Evolutionary conservation across 2,329 filamentous ascomycete genomes (phyloP).

Genomic region (Thielaviopsis punctulata): DNA sequence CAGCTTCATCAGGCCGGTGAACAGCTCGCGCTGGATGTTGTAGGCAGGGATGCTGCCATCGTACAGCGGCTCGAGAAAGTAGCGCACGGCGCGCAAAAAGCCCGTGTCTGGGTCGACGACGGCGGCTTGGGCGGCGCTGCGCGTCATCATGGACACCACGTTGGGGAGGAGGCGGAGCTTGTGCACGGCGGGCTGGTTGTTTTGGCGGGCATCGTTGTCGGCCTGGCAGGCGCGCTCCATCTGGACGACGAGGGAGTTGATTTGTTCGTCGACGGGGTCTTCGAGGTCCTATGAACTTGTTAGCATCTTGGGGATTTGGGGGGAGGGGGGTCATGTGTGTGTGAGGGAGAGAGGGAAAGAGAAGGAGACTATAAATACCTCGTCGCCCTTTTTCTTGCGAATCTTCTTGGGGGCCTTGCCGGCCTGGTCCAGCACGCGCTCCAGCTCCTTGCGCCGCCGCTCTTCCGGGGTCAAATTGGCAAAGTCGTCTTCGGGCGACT

Average conservation of each 20-base stretch:
- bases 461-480: conserved; percentile 72
- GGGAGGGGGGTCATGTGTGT: background rate
- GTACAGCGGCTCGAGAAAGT: conserved; percentile 89
- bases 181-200: conserved; percentile 67
- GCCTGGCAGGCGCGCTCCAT: conserved; percentile 84
- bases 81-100: conserved; percentile 84
- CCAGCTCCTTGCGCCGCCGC: conserved; percentile 64
- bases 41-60: conserved; percentile 91
- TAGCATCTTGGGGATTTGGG: too few relatives aligned
- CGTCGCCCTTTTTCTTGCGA: conserved; percentile 50
- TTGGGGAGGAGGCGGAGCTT: conserved; percentile 90
- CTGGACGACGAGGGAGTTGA: conserved; percentile 67
- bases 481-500: conserved; percentile 46
- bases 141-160: conserved; percentile 74
- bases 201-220: conserved; percentile 67
- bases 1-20: conserved; percentile 60
- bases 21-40: conserved; percentile 91
- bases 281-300: conserved; percentile 54
- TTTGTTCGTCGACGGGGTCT: conserved; percentile 74
- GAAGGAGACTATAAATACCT: conserved; percentile 3
- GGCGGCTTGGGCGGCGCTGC: conserved; percentile 68
- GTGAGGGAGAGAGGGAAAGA: background rate
- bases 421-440: conserved; percentile 74
- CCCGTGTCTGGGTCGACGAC: conserved; percentile 91
- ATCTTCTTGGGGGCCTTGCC: conserved; percentile 55